These are phyloP conservation scores for Kluyveromyces aestuarii DNA, from an alignment of 805 yeast species.

Conservation along the genomic window DNA sequence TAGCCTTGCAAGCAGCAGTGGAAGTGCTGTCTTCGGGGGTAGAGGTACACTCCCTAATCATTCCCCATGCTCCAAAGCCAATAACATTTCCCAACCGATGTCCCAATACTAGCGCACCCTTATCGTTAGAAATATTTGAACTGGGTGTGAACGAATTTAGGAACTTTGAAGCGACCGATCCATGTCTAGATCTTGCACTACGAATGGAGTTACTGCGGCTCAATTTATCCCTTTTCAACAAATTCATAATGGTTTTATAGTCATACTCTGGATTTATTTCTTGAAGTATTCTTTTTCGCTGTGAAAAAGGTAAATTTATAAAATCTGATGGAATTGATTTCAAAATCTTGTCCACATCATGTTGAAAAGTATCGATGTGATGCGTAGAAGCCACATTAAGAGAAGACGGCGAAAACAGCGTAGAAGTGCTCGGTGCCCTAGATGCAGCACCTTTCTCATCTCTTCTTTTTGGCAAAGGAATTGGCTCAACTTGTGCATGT, in stretches of 20 bases:
- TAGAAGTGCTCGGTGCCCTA: neutral
- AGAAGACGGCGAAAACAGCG: conserved; percentile 1
- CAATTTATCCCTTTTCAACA: conserved; percentile 20
- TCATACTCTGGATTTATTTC: conserved; percentile 31
- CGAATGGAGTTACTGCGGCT: conserved; percentile 15
- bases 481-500: conserved; percentile 8
- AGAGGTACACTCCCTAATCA: conserved; percentile 58
- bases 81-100: conserved; percentile 62
- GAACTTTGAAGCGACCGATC: conserved; percentile 27
- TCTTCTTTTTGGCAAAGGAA: conserved; percentile 5
- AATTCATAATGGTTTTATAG: conserved; percentile 25
- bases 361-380: neutral
- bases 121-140: conserved; percentile 38
- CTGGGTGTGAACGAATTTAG: conserved; percentile 27
- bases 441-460: neutral
- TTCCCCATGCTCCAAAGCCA: conserved; percentile 89
- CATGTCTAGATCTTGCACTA: conserved; percentile 16
- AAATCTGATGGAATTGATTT: conserved; percentile 42
- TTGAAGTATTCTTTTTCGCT: conserved; percentile 37
- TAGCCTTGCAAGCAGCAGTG: conserved; percentile 39
- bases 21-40: conserved; percentile 21
- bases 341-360: conserved; percentile 25
- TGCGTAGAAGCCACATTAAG: neutral
- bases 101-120: conserved; percentile 58
- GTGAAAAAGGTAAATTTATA: conserved; percentile 50